Evolutionary conservation across 2,329 filamentous ascomycete genomes (phyloP).

Genomic region (Alternaria panax): DNA sequence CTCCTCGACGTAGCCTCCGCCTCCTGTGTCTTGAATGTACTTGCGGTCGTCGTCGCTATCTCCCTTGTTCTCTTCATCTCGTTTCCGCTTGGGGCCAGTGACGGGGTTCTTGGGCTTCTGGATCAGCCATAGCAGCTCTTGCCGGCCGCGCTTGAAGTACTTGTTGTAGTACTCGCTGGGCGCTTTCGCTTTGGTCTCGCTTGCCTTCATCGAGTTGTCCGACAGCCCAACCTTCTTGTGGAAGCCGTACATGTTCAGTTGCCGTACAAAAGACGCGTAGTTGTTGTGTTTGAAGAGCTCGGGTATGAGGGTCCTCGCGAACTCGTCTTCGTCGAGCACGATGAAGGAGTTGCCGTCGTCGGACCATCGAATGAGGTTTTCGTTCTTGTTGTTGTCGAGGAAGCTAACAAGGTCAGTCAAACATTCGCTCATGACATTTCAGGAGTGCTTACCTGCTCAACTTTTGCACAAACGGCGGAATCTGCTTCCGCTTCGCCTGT

Average conservation of each 20-base stretch:
- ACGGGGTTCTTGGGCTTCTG: slow-evolving; percentile 86
- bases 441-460: slow-evolving; percentile 78
- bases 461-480: slow-evolving; percentile 97
- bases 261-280: slow-evolving; percentile 78
- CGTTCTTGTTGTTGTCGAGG: slow-evolving; percentile 89
- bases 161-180: slow-evolving; percentile 98
- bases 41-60: slow-evolving; percentile 73
- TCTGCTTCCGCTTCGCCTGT: slow-evolving; percentile 89
- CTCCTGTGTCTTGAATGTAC: slow-evolving; percentile 54
- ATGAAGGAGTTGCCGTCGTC: slow-evolving; percentile 96
- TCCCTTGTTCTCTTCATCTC: slow-evolving; percentile 66
- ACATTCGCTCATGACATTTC: background rate
- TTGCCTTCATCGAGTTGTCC: slow-evolving; percentile 97
- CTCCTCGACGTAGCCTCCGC: slow-evolving; percentile 51
- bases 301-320: slow-evolving; percentile 75
- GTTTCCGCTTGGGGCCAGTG: slow-evolving; percentile 56
- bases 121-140: slow-evolving; percentile 93
- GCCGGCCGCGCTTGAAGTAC: slow-evolving; percentile 91
- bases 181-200: slow-evolving; percentile 95
- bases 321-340: slow-evolving; percentile 93
- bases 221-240: slow-evolving; percentile 72
- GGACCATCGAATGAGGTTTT: slow-evolving; percentile 95
- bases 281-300: slow-evolving; percentile 83
- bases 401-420: slow-evolving; percentile 68
- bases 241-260: slow-evolving; percentile 67